Conservation (phyloP, 208 protist genomes). For the Leptomonas pyrrhocoris region DNA sequence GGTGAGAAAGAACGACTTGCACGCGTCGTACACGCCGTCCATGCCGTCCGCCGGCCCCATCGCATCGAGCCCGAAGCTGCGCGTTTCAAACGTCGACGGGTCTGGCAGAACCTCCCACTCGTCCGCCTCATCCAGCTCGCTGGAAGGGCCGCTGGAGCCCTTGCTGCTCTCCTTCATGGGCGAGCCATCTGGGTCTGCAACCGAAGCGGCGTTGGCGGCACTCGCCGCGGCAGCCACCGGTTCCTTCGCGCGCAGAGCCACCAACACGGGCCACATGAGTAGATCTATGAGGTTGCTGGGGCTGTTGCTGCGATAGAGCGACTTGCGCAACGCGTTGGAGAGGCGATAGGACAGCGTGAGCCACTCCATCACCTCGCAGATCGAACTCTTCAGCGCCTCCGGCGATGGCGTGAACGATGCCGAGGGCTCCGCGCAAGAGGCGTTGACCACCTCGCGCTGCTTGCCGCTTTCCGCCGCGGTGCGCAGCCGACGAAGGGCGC, state of each 20-base stretch:
- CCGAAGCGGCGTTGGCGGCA: neutral
- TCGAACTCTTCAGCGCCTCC: conserved; percentile 23
- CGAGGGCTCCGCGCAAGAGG: neutral
- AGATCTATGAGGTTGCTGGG: conserved; percentile 47
- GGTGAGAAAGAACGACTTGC: conserved; percentile 42
- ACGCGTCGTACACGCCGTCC: conserved; percentile 52
- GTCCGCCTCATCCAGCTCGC: conserved; percentile 35
- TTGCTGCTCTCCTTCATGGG: neutral
- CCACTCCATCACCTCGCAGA: conserved; percentile 50
- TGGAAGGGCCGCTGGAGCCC: conserved; percentile 3
- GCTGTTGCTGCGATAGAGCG: conserved; percentile 48
- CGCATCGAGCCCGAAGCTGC: conserved; percentile 52
- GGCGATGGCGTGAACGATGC: conserved; percentile 14
- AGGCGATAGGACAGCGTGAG: conserved; percentile 37
- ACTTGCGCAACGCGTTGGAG: conserved; percentile 34
- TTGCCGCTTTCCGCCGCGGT: neutral
- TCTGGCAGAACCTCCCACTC: conserved; percentile 45
- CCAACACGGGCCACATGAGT: conserved; percentile 52
- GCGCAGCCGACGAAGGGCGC: conserved; percentile 17
- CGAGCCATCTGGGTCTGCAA: neutral
- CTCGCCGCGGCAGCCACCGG: neutral
- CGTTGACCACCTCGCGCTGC: neutral
- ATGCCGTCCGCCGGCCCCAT: conserved; percentile 35
- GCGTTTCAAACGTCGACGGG: conserved; percentile 25
- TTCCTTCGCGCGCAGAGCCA: conserved; percentile 20